A percentile compares a stretch with the other conserved stretches of the same genome.
These are phyloP conservation scores for Eucalyptus camaldulensis DNA, from an alignment of 345 rosid species.

Conservation along the genomic window DNA sequence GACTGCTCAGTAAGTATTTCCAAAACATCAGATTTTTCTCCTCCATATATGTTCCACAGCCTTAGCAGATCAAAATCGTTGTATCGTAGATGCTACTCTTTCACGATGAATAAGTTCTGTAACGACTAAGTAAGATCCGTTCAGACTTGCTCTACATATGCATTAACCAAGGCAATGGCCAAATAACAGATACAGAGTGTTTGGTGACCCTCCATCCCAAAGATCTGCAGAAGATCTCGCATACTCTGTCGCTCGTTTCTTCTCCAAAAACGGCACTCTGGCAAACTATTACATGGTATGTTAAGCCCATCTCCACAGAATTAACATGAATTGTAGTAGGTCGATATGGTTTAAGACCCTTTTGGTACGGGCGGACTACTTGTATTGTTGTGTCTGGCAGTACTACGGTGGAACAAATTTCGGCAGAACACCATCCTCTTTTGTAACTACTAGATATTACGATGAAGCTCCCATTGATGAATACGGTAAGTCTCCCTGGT, in stretches of 20 bases:
- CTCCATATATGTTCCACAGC: neutral
- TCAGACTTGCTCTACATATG: neutral
- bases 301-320: neutral
- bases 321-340: neutral
- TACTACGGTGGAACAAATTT: constrained; percentile 45
- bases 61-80: neutral
- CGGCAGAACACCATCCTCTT: constrained; percentile 25
- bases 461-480: constrained; percentile 49
- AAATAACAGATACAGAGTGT: constrained; percentile 29
- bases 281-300: constrained; percentile 46
- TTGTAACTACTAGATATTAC: constrained; percentile 36
- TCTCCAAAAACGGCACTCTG: constrained; percentile 35
- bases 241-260: constrained; percentile 33
- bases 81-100: neutral
- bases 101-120: neutral
- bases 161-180: neutral
- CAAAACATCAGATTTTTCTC: neutral
- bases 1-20: constrained; percentile 35
- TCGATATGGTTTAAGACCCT: neutral
- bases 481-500: constrained; percentile 10
- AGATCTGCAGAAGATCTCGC: constrained; percentile 30
- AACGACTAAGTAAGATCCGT: neutral
- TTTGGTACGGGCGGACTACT: neutral
- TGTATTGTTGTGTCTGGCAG: neutral
- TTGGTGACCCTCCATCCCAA: constrained; percentile 42